These are phyloP conservation scores for Sporothrix pallida DNA, from an alignment of 2,329 filamentous ascomycete genomes.

Conservation along the genomic window DNA sequence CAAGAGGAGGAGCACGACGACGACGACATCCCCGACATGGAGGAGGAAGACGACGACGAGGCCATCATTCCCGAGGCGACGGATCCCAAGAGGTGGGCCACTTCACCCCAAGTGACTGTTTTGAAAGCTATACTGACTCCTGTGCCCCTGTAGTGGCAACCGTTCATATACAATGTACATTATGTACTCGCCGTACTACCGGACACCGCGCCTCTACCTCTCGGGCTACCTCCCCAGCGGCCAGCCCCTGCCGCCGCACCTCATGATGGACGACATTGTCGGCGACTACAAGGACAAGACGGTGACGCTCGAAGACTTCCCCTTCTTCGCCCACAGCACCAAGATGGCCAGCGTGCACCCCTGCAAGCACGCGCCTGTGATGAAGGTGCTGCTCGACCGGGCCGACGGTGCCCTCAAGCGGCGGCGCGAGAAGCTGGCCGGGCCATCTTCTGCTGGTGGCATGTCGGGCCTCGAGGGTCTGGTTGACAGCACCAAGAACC, in stretches of 20 bases:
- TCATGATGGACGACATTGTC: conserved; percentile 51
- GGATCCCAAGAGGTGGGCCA: conserved; percentile 56
- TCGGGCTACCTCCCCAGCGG: conserved; percentile 84
- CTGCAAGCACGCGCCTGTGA: conserved; percentile 95
- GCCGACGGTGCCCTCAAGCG: conserved; percentile 92
- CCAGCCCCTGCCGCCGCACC: conserved; percentile 53
- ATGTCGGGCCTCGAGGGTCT: conserved; percentile 46
- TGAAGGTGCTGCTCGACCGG: conserved; percentile 96
- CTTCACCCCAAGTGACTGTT: too few relatives aligned
- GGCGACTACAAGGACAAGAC: conserved; percentile 70
- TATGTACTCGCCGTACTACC: conserved; percentile 95
- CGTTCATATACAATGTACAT: conserved; percentile 99
- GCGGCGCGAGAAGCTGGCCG: conserved; percentile 78
- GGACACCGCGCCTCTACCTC: conserved; percentile 91
- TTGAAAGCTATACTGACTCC: too few relatives aligned
- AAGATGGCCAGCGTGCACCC: conserved; percentile 98
- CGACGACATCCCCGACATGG: conserved; percentile 96
- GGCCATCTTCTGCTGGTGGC: conserved; percentile 52
- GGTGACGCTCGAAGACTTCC: conserved; percentile 96
- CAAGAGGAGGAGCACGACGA: conserved; percentile 76
- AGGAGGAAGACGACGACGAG: conserved; percentile 95
- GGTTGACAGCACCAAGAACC: conserved; percentile 30
- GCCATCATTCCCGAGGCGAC: conserved; percentile 86
- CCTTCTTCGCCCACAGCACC: conserved; percentile 86
- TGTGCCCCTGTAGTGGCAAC: too few relatives aligned